phyloP scores from a whole-genome alignment of 805 yeast genomes.

The Yamadazyma olivae region DNA sequence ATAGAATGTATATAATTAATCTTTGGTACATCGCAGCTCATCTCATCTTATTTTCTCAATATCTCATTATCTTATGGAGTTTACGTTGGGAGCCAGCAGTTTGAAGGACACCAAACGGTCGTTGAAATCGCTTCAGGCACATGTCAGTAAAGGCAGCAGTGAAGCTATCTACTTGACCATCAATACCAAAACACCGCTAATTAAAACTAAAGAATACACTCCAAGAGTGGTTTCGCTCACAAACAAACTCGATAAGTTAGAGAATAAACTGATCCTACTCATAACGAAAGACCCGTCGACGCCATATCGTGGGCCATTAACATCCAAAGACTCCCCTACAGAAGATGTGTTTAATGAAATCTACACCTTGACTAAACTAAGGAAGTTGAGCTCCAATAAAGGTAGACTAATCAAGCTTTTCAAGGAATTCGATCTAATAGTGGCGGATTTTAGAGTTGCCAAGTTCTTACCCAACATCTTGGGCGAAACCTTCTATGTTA shows the following conservation, averaged over 20 bases:
- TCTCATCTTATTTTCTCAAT: background rate
- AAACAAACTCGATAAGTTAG: constrained; percentile 46
- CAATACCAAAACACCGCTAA: constrained; percentile 27
- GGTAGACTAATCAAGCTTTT: constrained; percentile 46
- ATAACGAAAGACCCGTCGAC: constrained; percentile 74
- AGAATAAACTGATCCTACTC: constrained; percentile 51
- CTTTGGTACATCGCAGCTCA: background rate
- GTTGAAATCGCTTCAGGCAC: constrained; percentile 11
- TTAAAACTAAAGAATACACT: constrained; percentile 33
- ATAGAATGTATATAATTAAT: no score
- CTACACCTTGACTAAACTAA: constrained; percentile 55
- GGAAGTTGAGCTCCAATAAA: constrained; percentile 41
- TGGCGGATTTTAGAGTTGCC: constrained; percentile 69
- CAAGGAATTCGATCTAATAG: constrained; percentile 62
- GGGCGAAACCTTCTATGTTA: constrained; percentile 59
- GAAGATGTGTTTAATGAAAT: constrained; percentile 62
- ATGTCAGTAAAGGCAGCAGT: constrained; percentile 12
- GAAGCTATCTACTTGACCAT: constrained; percentile 30
- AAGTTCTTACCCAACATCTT: constrained; percentile 56
- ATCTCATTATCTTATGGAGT: background rate
- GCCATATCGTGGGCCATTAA: constrained; percentile 48
- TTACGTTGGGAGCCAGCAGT: background rate
- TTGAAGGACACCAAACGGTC: constrained; percentile 9
- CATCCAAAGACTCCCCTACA: constrained; percentile 49
- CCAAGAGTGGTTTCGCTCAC: constrained; percentile 51